Evolutionary conservation across 2,329 filamentous ascomycete species (phyloP).

Genomic region (Ascochyta koolunga): DNA sequence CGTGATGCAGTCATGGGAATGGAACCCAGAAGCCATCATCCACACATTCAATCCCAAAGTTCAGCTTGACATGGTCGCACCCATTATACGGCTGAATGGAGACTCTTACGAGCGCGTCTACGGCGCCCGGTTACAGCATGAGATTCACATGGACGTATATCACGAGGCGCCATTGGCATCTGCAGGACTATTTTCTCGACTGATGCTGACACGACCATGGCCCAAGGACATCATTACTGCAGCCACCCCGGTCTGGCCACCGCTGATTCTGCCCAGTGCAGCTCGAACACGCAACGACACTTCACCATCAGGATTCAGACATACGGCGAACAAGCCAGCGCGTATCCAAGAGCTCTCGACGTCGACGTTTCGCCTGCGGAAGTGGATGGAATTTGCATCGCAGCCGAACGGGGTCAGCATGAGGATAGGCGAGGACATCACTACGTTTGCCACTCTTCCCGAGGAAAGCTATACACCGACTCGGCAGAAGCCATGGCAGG

Average conservation of each 20-base stretch:
- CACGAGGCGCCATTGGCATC: constrained; percentile 22
- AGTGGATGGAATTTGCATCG: constrained; percentile 72
- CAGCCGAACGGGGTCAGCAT: constrained; percentile 41
- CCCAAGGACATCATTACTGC: constrained; percentile 50
- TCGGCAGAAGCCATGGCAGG: constrained; percentile 77
- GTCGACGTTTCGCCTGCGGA: constrained; percentile 73
- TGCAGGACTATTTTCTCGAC: constrained; percentile 65
- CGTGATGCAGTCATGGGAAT: constrained; percentile 67
- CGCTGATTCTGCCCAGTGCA: constrained; percentile 68
- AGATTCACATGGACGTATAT: constrained; percentile 57
- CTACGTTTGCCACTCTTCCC: constrained; percentile 75
- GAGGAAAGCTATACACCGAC: constrained; percentile 81
- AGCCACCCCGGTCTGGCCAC: constrained; percentile 70
- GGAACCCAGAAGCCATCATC: constrained; percentile 69
- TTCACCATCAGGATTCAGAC: constrained; percentile 52
- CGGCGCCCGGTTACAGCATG: constrained; percentile 55
- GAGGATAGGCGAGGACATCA: constrained; percentile 59
- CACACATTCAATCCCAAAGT: constrained; percentile 74
- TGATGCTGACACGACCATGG: constrained; percentile 67
- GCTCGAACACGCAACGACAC: constrained; percentile 61
- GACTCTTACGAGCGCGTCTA: constrained; percentile 33
- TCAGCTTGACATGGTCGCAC: constrained; percentile 74
- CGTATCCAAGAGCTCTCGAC: constrained; percentile 67
- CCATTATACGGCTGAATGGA: constrained; percentile 58
- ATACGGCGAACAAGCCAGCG: constrained; percentile 57